Base-by-base conservation (phyloP, 2,329 filamentous ascomycete species). In the Ascochyta viciae-villosae region DNA sequence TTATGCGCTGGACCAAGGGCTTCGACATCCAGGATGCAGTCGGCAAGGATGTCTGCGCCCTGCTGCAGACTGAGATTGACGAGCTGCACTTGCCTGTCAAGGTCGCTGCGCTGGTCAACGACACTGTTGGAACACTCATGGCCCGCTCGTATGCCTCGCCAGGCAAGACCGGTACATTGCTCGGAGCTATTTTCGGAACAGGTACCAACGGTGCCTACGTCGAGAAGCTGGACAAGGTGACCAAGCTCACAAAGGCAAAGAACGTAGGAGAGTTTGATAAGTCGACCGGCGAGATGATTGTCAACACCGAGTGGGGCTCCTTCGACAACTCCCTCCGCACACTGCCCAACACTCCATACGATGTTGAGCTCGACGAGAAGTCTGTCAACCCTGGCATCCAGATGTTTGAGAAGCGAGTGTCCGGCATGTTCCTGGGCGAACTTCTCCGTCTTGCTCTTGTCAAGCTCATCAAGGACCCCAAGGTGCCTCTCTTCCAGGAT, bases 331-430 rank as follows among this genome's bases (percentile, higher is more conserved):
- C 90, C 66, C 86, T 98, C 63, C 91, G 89, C 65, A 90, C 96
- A 19, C 83, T 99, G 37, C 95, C 94, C 41, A 89, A 87, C 68
- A 98, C 94, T 0, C 80, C 86, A 0, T 98, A 92, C 79, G 95
- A 99, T 73, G 79, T 82, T 45, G 83, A 87, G 54, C 83, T 99
- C 23, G 94, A 99, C 76, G 80, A 81, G 53, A 86, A 89, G 57
- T 95, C 89, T 63, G 87, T 91, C 66, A 98, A 99, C 77, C 94
- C 93, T 0, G 95, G 95, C 24, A 87, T 96, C 59, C 95, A 99
- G 74, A 96, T 98, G 91, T 99, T 98, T 72, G 95, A 99, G 81
- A 99, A 99, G 84, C 90, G 94, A 43, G 89, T 99, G 15, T 96
- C 92, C 0, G 95, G 95, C 74, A 98, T 99, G 94, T 99, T 98